A percentile compares a stretch with the other conserved stretches of the same genome.
Evolutionary conservation across 805 yeast genomes (phyloP).

Genomic region (Sungouiozyma ichnusensis): DNA sequence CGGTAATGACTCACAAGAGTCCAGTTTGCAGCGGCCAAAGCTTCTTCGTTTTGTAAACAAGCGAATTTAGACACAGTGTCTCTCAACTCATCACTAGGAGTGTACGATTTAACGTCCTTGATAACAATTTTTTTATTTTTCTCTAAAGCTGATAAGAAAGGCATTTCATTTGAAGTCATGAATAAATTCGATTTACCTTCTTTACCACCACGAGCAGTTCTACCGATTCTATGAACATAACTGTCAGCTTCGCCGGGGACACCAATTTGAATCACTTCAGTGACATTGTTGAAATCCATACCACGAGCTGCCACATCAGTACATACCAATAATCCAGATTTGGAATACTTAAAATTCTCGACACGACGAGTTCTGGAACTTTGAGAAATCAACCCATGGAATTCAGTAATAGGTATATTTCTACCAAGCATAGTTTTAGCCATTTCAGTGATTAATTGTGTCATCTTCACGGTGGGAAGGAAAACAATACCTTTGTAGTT

Average conservation of each 20-base stretch:
- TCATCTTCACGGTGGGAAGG: slow-evolving; percentile 65
- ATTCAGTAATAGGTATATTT: slow-evolving; percentile 28
- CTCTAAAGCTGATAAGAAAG: slow-evolving; percentile 42
- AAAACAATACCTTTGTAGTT: slow-evolving; percentile 73
- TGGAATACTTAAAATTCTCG: slow-evolving; percentile 38
- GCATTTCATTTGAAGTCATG: slow-evolving; percentile 44
- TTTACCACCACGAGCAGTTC: slow-evolving; percentile 90
- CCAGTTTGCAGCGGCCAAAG: slow-evolving; percentile 25
- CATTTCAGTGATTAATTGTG: slow-evolving; percentile 40
- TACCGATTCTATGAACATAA: slow-evolving; percentile 87
- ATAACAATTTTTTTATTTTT: slow-evolving; percentile 46
- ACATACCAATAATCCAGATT: slow-evolving; percentile 54
- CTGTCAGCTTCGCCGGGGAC: slow-evolving; percentile 66
- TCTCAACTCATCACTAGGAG: slow-evolving; percentile 26
- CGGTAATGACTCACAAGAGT: slow-evolving; percentile 31
- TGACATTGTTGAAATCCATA: slow-evolving; percentile 83
- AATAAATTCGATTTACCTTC: slow-evolving; percentile 61
- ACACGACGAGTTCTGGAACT: slow-evolving; percentile 52
- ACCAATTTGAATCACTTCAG: slow-evolving; percentile 78
- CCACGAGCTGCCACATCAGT: slow-evolving; percentile 97
- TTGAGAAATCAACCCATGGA: slow-evolving; percentile 74
- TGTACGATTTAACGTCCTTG: slow-evolving; percentile 33
- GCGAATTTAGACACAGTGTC: slow-evolving; percentile 20
- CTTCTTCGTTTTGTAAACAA: slow-evolving; percentile 8
- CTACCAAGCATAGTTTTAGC: slow-evolving; percentile 28